These are phyloP conservation scores for Beauveria medogensis DNA, from an alignment of 2,329 filamentous ascomycete genomes.

Conservation along the genomic window DNA sequence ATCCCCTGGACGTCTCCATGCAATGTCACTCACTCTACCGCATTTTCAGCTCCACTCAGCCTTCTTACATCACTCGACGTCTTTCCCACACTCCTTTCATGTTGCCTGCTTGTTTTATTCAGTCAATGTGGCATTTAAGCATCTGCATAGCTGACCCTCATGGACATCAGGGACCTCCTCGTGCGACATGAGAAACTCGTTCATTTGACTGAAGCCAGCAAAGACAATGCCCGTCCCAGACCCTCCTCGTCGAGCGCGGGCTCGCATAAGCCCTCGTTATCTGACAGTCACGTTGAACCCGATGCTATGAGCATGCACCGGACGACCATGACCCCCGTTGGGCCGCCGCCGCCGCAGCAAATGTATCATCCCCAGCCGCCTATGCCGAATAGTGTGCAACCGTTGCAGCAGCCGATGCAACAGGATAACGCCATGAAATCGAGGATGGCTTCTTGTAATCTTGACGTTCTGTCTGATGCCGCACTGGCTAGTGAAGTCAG, in stretches of 20 bases:
- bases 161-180: constrained; percentile 56
- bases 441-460: constrained; percentile 43
- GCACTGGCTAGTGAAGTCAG: constrained; percentile 48
- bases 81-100: neutral
- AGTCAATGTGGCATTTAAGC: neutral
- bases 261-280: constrained; percentile 36
- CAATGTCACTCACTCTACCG: constrained; percentile 9
- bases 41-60: constrained; percentile 7
- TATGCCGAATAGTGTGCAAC: constrained; percentile 16
- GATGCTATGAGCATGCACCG: constrained; percentile 39
- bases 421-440: constrained; percentile 37
- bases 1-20: constrained; percentile 8
- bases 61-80: constrained; percentile 11
- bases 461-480: constrained; percentile 53
- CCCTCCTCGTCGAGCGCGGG: constrained; percentile 42
- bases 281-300: constrained; percentile 38
- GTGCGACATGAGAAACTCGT: constrained; percentile 58
- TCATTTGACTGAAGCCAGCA: constrained; percentile 52
- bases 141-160: constrained; percentile 38
- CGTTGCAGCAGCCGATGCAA: constrained; percentile 32
- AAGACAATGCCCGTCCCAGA: constrained; percentile 42
- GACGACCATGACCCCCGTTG: constrained; percentile 21
- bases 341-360: constrained; percentile 18
- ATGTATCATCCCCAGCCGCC: constrained; percentile 16
- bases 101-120: neutral